Conservation (phyloP, 805 yeast species). For the Clavispora vitiphila region DNA sequence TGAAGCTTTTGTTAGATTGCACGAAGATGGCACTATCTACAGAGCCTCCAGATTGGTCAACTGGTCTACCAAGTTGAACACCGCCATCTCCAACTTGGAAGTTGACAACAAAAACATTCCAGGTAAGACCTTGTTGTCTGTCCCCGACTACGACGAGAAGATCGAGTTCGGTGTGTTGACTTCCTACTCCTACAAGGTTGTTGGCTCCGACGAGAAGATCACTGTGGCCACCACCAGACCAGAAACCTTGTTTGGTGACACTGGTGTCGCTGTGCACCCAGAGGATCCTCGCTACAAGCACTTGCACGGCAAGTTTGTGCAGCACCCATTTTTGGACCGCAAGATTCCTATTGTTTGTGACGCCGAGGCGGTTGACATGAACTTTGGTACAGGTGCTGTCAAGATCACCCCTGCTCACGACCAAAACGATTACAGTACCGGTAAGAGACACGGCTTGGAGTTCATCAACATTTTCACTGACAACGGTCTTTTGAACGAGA, state of each 20-base stretch:
- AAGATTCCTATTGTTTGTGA: conserved; percentile 86
- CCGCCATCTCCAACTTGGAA: conserved; percentile 94
- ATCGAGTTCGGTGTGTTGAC: conserved; percentile 96
- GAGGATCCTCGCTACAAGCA: conserved; percentile 89
- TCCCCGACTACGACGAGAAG: conserved; percentile 86
- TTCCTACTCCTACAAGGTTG: conserved; percentile 89
- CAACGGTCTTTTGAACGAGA: conserved; percentile 83
- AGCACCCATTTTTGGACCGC: conserved; percentile 86
- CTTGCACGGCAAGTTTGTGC: conserved; percentile 86
- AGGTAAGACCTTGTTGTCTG: conserved; percentile 73
- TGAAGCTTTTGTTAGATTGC: conserved; percentile 87
- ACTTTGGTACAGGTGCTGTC: conserved; percentile 99
- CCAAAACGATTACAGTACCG: conserved; percentile 92
- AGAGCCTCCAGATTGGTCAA: conserved; percentile 90
- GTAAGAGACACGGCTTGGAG: conserved; percentile 88
- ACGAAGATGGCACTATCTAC: conserved; percentile 93
- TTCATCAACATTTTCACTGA: conserved; percentile 88
- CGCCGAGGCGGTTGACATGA: conserved; percentile 95
- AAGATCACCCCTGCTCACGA: conserved; percentile 99
- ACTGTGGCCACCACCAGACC: conserved; percentile 98
- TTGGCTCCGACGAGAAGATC: conserved; percentile 76
- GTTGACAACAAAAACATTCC: conserved; percentile 88
- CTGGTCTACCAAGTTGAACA: conserved; percentile 93
- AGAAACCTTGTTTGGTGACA: conserved; percentile 96
- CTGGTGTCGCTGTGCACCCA: conserved; percentile 97